Percentiles rank a stretch among this genome's conserved stretches.
phyloP scores from a whole-genome alignment of 345 rosid species.

The Eutrema japonicum region DNA sequence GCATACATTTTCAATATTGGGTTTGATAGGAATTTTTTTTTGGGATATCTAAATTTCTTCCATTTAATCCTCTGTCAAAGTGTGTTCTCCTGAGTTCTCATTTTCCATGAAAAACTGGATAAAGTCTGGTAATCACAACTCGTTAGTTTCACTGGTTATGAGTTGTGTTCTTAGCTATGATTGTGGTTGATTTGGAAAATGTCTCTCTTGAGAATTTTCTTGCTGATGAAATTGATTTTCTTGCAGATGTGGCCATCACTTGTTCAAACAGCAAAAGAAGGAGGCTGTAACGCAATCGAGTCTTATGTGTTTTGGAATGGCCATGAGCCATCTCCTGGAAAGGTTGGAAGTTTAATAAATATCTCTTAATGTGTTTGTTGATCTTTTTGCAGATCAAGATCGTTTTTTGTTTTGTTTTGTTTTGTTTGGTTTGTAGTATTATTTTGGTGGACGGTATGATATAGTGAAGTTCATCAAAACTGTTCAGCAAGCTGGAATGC shows the following conservation, averaged over 20 bases:
- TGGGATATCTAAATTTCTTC: not conserved
- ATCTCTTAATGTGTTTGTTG: not conserved
- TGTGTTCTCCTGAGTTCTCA: not conserved
- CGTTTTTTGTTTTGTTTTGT: not conserved
- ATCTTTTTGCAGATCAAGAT: not conserved
- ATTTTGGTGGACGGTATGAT: conserved; percentile 80
- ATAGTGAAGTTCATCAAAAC: conserved; percentile 86
- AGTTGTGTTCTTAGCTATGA: conserved; percentile 12
- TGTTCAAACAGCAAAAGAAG: conserved; percentile 84
- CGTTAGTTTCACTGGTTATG: not conserved
- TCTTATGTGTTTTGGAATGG: conserved; percentile 98
- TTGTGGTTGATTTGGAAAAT: conserved; percentile 6
- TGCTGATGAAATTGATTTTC: not conserved
- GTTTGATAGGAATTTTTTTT: not conserved
- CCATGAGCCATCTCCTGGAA: conserved; percentile 76
- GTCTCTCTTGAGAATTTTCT: not conserved
- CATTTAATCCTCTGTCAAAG: not conserved
- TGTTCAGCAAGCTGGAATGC: conserved; percentile 88
- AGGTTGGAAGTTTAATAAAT: conserved; percentile 48
- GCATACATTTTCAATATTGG: not conserved
- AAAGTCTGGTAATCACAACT: not conserved
- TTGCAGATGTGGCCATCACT: conserved; percentile 91
- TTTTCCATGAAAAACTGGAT: not conserved
- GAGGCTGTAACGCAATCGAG: conserved; percentile 79
- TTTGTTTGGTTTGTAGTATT: conserved; percentile 53